phyloP scores from a whole-genome alignment of 805 yeast genomes.

The Metschnikowia gelsemii region DNA sequence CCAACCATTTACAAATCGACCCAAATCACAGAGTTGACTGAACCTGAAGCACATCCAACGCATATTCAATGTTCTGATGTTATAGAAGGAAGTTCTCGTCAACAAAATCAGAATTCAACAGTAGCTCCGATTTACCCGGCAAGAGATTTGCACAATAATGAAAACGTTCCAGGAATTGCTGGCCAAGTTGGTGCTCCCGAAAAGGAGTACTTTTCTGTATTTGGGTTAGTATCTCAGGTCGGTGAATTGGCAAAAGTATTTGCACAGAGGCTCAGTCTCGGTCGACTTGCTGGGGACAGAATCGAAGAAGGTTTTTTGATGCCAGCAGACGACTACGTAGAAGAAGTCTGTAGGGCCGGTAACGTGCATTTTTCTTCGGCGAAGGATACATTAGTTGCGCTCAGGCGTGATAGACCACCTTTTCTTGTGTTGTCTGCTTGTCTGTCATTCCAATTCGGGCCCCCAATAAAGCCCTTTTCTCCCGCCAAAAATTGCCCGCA shows the following conservation, averaged over 20 bases:
- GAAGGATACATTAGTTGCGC: slow-evolving; percentile 3
- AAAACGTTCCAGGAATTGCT: background rate
- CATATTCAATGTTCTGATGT: background rate
- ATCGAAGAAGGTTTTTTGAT: background rate
- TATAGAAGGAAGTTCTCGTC: slow-evolving; percentile 1
- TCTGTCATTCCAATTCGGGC: slow-evolving; percentile 12
- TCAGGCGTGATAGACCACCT: slow-evolving; percentile 4
- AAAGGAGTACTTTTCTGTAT: background rate
- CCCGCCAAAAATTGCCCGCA: slow-evolving; percentile 8
- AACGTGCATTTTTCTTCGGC: background rate
- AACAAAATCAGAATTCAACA: background rate
- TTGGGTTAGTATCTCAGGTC: slow-evolving; percentile 3
- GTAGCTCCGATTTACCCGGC: background rate
- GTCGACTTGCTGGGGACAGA: background rate
- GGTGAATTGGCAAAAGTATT: slow-evolving; percentile 3
- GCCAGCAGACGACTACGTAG: slow-evolving; percentile 1
- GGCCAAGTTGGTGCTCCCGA: background rate
- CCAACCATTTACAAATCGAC: slow-evolving; percentile 7
- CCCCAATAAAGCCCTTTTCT: slow-evolving; percentile 10
- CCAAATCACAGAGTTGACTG: slow-evolving; percentile 8
- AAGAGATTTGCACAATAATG: background rate
- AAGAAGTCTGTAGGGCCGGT: background rate
- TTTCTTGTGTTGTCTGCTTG: slow-evolving; percentile 7
- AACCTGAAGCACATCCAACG: background rate
- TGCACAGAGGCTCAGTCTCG: background rate